Evolutionary conservation across 192 early-diverging fungal species (phyloP).

Genomic region (Irineochytrium annulatum): DNA sequence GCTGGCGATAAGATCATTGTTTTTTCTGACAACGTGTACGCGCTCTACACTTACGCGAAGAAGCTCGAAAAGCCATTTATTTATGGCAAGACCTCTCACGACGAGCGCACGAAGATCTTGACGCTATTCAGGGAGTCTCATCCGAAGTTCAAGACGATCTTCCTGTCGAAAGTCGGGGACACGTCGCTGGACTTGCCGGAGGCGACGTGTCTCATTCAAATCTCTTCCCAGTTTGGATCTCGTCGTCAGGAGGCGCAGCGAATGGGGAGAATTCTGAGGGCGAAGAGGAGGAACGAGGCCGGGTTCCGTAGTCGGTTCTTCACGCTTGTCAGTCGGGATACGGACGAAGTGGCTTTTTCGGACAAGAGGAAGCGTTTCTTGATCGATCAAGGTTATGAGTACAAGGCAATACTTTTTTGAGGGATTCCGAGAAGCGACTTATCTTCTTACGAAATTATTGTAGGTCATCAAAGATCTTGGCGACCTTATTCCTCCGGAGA

Average conservation of each 20-base stretch:
- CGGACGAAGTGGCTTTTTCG: slow-evolving; percentile 97
- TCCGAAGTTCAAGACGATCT: slow-evolving; percentile 43
- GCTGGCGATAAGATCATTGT: slow-evolving; percentile 98
- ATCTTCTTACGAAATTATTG: neutral
- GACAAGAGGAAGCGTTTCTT: slow-evolving; percentile 95
- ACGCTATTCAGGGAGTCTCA: slow-evolving; percentile 36
- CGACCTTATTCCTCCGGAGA: slow-evolving; percentile 14
- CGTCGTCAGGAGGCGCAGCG: slow-evolving; percentile 98
- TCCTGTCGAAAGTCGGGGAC: slow-evolving; percentile 87
- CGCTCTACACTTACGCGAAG: slow-evolving; percentile 77
- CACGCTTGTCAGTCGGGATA: slow-evolving; percentile 94
- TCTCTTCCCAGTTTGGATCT: slow-evolving; percentile 94
- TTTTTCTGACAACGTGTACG: slow-evolving; percentile 98
- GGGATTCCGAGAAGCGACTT: slow-evolving; percentile 42
- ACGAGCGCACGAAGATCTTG: slow-evolving; percentile 63
- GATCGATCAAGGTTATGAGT: slow-evolving; percentile 98
- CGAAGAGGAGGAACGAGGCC: slow-evolving; percentile 97
- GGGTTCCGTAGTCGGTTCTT: slow-evolving; percentile 98
- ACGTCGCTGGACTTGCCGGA: slow-evolving; percentile 99
- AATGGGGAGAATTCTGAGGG: slow-evolving; percentile 85
- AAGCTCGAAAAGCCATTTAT: slow-evolving; percentile 81
- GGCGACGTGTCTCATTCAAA: slow-evolving; percentile 98
- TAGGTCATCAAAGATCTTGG: slow-evolving; percentile 18
- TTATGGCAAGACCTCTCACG: slow-evolving; percentile 83
- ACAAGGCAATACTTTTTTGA: slow-evolving; percentile 57